Evolutionary conservation across 2,329 filamentous ascomycete species (phyloP).

Genomic region (Elsinoe arachidis): DNA sequence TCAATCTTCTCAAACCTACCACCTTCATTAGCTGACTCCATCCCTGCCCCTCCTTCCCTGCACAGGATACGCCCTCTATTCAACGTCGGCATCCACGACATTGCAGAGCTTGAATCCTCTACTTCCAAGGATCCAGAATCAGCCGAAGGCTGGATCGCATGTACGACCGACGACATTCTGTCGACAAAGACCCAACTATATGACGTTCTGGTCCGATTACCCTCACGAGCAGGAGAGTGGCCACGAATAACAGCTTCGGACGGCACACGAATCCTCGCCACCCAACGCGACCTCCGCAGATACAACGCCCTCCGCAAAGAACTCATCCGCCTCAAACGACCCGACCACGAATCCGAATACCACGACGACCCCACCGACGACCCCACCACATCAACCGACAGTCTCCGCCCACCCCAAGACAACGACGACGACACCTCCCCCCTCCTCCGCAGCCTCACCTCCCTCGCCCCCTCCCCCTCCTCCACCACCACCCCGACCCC

Average conservation of each 20-base stretch:
- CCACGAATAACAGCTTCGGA: conserved; percentile 61
- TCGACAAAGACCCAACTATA: conserved; percentile 78
- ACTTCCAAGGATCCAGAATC: conserved; percentile 33
- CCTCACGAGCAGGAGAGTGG: conserved; percentile 48
- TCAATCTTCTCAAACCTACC: conserved; percentile 90
- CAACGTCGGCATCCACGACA: conserved; percentile 86
- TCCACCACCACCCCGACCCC: neutral
- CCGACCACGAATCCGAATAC: conserved; percentile 23
- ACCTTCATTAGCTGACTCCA: conserved; percentile 57
- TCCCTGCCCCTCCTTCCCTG: conserved; percentile 51
- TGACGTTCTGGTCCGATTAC: conserved; percentile 81
- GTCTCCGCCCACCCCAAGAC: conserved; percentile 7
- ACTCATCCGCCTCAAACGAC: conserved; percentile 36
- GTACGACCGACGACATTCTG: conserved; percentile 90
- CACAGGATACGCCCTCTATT: conserved; percentile 73
- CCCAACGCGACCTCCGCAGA: conserved; percentile 78
- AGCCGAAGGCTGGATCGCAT: conserved; percentile 70
- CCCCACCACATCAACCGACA: neutral
- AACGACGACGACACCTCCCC: conserved; percentile 13
- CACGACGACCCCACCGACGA: conserved; percentile 19
- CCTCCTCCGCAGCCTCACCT: conserved; percentile 13
- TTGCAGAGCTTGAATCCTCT: conserved; percentile 61
- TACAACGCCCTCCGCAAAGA: conserved; percentile 62
- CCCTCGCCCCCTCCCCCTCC: neutral
- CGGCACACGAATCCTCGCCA: conserved; percentile 65